phyloP scores from a whole-genome alignment of 176 grass and related monocot genomes.

The Triticum dicoccoides region DNA sequence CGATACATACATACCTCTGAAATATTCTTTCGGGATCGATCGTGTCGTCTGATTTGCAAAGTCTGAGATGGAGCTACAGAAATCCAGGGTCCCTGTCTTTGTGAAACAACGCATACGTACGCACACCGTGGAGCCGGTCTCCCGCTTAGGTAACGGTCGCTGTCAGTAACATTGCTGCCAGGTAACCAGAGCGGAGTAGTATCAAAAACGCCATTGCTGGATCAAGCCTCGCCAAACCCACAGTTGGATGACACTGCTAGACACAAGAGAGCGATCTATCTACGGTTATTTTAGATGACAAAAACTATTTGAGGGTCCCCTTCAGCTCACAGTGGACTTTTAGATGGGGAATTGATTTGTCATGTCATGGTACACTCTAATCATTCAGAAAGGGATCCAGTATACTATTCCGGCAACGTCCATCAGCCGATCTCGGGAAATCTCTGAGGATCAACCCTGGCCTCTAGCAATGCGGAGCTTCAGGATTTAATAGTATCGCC shows the following conservation, averaged over 20 bases:
- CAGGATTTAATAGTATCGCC: background rate
- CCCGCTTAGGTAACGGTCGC: conserved; percentile 39
- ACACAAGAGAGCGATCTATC: conserved; percentile 23
- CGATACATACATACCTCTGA: background rate
- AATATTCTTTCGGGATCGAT: background rate
- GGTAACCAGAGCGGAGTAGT: background rate
- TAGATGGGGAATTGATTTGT: conserved; percentile 27
- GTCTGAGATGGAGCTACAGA: background rate
- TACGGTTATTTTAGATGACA: background rate
- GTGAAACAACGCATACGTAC: background rate
- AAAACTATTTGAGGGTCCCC: background rate
- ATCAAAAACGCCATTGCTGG: background rate
- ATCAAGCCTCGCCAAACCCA: conserved; percentile 20
- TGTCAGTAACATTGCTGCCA: conserved; percentile 20
- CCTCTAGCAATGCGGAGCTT: background rate
- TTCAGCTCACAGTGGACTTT: conserved; percentile 16
- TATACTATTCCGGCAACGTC: background rate
- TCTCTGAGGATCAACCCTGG: conserved; percentile 11
- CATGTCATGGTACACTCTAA: background rate
- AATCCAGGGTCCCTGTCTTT: background rate
- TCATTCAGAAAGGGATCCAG: background rate
- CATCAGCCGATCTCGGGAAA: conserved; percentile 18
- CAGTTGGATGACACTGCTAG: background rate
- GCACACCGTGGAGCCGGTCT: background rate
- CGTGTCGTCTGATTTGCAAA: background rate